Evolutionary conservation across 495 filamentous ascomycete genomes (phyloP).

Genomic region (Talaromyces thailandensis): DNA sequence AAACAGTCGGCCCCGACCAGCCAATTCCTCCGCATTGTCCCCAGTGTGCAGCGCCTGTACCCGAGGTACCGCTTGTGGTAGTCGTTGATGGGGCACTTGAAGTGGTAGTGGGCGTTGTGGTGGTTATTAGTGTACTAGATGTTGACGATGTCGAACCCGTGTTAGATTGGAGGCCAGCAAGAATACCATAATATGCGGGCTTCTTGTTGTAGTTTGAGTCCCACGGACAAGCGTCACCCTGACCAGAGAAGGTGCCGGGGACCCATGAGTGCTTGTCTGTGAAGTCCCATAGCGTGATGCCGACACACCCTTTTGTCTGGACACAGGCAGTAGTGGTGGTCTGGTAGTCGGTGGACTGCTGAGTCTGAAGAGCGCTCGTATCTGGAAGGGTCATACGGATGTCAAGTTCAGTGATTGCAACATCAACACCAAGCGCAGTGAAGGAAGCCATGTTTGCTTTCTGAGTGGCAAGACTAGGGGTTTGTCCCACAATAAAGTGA

Average conservation of each 20-base stretch:
- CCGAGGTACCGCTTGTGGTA: constrained; percentile 10
- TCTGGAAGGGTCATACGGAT: constrained; percentile 45
- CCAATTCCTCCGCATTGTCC: constrained; percentile 47
- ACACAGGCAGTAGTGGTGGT: constrained; percentile 51
- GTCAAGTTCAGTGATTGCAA: constrained; percentile 56
- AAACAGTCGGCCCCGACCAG: constrained; percentile 38
- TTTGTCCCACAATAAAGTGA: constrained; percentile 49
- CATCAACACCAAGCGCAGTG: constrained; percentile 44
- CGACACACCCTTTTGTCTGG: constrained; percentile 48
- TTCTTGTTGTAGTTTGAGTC: constrained; percentile 47
- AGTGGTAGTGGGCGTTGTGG: constrained; percentile 10
- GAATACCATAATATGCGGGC: constrained; percentile 42
- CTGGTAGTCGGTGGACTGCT: constrained; percentile 51
- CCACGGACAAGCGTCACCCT: constrained; percentile 44
- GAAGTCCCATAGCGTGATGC: constrained; percentile 61
- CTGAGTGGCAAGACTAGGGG: constrained; percentile 37
- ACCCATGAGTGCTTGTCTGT: constrained; percentile 56
- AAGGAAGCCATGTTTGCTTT: constrained; percentile 40
- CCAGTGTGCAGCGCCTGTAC: constrained; percentile 18
- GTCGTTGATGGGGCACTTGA: constrained; percentile 22
- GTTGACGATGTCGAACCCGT: constrained; percentile 14
- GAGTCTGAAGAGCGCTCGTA: constrained; percentile 32
- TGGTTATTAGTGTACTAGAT: constrained; percentile 22
- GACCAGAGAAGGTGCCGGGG: constrained; percentile 41
- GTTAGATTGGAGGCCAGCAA: constrained; percentile 19